Percentiles rank a stretch among this genome's conserved stretches.
Evolutionary conservation across 164 flowering plant species (phyloP).

Genomic region (grape (Vitis vinifera)): ASM3070453v1 NC_081814.1:6641501-6642000

Average conservation of each 20-base stretch:
- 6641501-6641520: conserved; percentile 50
- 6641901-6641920: conserved; percentile 52
- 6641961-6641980: neutral
- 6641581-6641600: conserved; percentile 58
- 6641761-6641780: neutral
- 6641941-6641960: neutral
- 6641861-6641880: conserved; percentile 58
- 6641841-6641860: conserved; percentile 63
- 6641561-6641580: conserved; percentile 68
- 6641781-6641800: conserved; percentile 28
- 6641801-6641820: conserved; percentile 48
- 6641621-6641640: neutral
- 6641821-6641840: conserved; percentile 46
- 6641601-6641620: neutral
- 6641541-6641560: conserved; percentile 53
- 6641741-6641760: neutral
- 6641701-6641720: neutral
- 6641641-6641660: neutral
- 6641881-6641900: conserved; percentile 67
- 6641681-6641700: neutral
- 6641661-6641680: neutral
- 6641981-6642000: neutral
- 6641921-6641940: neutral
- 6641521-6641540: conserved; percentile 60
- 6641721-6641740: neutral